A percentile compares a stretch with the other conserved stretches of the same genome.
Evolutionary conservation across 2,329 filamentous ascomycete genomes (phyloP).

Genomic region (Iodosphaeria phyllophila): DNA sequence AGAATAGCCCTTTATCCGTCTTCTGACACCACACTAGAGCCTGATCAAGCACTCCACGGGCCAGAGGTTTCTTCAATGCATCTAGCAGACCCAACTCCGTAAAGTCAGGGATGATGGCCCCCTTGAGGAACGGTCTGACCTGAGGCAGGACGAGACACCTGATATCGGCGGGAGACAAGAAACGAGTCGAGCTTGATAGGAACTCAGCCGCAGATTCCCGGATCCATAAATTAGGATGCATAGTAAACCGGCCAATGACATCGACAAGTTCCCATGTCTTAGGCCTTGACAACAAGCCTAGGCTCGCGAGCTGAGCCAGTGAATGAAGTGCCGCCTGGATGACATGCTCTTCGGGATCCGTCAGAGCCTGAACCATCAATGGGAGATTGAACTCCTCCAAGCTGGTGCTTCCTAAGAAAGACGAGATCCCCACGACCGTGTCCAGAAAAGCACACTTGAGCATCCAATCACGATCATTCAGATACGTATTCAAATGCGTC

Average conservation of each 20-base stretch:
- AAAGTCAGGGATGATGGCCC: constrained; percentile 44
- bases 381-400: constrained; percentile 92
- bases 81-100: constrained; percentile 62
- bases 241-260: constrained; percentile 64
- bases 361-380: constrained; percentile 85
- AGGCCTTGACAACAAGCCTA: constrained; percentile 70
- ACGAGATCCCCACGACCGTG: constrained; percentile 79
- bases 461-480: constrained; percentile 94
- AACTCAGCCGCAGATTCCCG: constrained; percentile 78
- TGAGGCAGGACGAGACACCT: constrained; percentile 71
- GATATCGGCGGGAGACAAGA: constrained; percentile 61
- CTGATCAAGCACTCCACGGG: constrained; percentile 67
- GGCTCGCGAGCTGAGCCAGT: constrained; percentile 67
- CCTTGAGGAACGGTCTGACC: constrained; percentile 65
- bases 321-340: constrained; percentile 81
- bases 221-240: constrained; percentile 93
- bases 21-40: constrained; percentile 73
- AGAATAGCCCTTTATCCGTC: constrained; percentile 67
- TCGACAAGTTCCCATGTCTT: constrained; percentile 81
- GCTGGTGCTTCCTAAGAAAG: constrained; percentile 74
- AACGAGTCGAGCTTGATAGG: constrained; percentile 56
- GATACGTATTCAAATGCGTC: constrained; percentile 88
- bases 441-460: constrained; percentile 95
- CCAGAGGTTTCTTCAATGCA: constrained; percentile 62
- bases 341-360: constrained; percentile 85